Conservation (phyloP, 78 protist species). For the Dictyostelium citrinum region DNA sequence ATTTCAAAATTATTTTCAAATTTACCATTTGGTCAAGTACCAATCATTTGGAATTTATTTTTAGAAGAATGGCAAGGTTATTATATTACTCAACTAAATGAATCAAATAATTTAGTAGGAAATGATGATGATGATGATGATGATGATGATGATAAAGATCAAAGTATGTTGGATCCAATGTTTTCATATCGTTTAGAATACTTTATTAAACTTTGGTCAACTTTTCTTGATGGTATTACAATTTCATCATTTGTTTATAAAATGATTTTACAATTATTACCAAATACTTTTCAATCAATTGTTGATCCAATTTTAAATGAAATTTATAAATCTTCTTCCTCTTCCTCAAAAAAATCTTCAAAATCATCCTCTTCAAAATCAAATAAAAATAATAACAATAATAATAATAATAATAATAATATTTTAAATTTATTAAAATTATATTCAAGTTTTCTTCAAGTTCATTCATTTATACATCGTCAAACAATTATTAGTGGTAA, state of each 20-base stretch:
- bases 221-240: background rate
- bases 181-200: background rate
- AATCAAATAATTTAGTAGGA: background rate
- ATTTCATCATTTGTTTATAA: slow-evolving; percentile 8
- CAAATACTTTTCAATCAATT: background rate
- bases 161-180: background rate
- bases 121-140: background rate
- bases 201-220: background rate
- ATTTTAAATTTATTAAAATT: background rate
- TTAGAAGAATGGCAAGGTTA: background rate
- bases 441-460: slow-evolving; percentile 43
- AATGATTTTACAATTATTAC: background rate
- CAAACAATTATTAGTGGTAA: slow-evolving; percentile 7
- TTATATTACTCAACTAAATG: background rate
- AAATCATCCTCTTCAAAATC: background rate
- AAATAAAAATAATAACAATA: background rate
- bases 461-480: slow-evolving; percentile 45
- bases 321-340: background rate
- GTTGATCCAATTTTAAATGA: slow-evolving; percentile 14
- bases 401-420: background rate
- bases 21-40: slow-evolving; percentile 73
- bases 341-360: background rate
- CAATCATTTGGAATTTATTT: slow-evolving; percentile 45
- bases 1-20: background rate
- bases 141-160: background rate